phyloP scores from a whole-genome alignment of 202 grass and related monocot species.

The Saccharum hybrid region DNA sequence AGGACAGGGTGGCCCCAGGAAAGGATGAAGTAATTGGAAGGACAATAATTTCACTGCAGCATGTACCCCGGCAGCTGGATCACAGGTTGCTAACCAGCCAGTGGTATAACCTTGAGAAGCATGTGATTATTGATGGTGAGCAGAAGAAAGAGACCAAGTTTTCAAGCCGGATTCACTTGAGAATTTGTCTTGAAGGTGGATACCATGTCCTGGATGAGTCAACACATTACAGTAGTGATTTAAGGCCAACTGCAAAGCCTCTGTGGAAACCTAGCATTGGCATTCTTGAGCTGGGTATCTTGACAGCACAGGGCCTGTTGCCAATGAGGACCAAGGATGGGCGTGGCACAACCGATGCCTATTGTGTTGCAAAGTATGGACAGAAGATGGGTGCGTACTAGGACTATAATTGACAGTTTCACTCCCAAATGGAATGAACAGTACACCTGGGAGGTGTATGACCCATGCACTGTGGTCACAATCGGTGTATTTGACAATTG shows the following conservation, averaged over 20 bases:
- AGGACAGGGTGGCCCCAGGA: constrained; percentile 63
- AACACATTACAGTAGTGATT: constrained; percentile 80
- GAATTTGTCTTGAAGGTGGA: constrained; percentile 76
- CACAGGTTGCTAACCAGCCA: constrained; percentile 51
- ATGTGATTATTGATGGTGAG: constrained; percentile 70
- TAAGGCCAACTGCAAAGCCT: constrained; percentile 72
- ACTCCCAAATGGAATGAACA: constrained; percentile 80
- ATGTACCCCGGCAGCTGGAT: constrained; percentile 61
- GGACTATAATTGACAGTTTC: constrained; percentile 76
- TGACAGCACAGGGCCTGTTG: constrained; percentile 63
- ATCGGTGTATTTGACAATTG: constrained; percentile 79
- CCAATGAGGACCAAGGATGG: constrained; percentile 79
- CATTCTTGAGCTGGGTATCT: constrained; percentile 70
- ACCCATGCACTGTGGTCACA: constrained; percentile 70
- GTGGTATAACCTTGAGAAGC: constrained; percentile 68
- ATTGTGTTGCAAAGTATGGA: constrained; percentile 79
- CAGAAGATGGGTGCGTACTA: constrained; percentile 79
- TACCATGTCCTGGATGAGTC: constrained; percentile 82
- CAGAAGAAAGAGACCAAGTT: constrained; percentile 68
- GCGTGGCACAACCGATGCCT: constrained; percentile 72
- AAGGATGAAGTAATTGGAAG: constrained; percentile 71
- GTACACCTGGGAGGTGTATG: constrained; percentile 80
- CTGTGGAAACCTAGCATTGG: constrained; percentile 76
- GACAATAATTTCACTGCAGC: constrained; percentile 57
- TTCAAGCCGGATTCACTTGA: constrained; percentile 67